Conservation (phyloP, 225 moss, liverwort and hornwort genomes). For the Rhytidiadelphus loreus region DNA sequence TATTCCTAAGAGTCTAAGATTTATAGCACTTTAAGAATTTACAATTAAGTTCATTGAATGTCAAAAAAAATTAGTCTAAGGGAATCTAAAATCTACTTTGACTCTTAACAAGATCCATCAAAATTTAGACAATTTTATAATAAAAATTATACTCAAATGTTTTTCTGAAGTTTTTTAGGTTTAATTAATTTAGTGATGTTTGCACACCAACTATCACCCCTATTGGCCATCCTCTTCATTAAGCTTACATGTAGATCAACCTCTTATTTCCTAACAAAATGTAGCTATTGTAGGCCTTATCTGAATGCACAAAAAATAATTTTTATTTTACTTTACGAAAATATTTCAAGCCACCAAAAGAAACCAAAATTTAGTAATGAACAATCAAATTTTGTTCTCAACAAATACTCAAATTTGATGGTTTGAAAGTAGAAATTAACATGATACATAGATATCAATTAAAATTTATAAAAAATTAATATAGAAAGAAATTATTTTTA, state of each 20-base stretch:
- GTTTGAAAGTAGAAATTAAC: not conserved
- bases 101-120: not conserved
- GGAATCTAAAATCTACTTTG: not conserved
- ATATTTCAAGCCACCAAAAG: not conserved
- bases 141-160: not conserved
- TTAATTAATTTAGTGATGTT: not conserved
- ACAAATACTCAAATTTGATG: not conserved
- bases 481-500: not conserved
- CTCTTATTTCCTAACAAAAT: not conserved
- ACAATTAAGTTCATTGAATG: not conserved
- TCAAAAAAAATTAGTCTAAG: rapidly evolving
- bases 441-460: not conserved
- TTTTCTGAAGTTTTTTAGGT: not conserved
- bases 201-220: not conserved
- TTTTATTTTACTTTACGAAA: not conserved
- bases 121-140: not conserved
- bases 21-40: not conserved
- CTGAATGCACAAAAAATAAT: not conserved
- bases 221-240: not conserved
- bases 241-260: not conserved
- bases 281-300: not conserved
- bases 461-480: not conserved
- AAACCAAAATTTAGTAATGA: not conserved
- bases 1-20: not conserved
- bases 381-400: not conserved